These are phyloP conservation scores for Albugo candida DNA, from an alignment of 352 stramenopile species.

Conservation along the genomic window DNA sequence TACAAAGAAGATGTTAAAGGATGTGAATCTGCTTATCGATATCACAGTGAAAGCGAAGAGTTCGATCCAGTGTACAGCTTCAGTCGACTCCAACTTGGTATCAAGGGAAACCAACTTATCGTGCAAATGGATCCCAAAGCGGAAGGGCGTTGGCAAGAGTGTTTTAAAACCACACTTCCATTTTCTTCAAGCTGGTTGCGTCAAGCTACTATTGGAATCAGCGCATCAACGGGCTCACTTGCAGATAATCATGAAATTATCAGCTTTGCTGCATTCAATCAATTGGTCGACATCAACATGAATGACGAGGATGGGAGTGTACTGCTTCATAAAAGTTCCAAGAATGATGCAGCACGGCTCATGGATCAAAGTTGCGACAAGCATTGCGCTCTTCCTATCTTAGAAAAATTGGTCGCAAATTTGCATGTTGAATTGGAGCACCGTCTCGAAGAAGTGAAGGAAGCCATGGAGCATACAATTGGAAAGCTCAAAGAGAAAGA, in stretches of 20 bases:
- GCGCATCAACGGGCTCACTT: constrained; percentile 44
- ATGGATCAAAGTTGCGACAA: constrained; percentile 46
- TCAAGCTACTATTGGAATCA: constrained; percentile 47
- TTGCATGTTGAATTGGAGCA: constrained; percentile 70
- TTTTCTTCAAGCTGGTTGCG: constrained; percentile 44
- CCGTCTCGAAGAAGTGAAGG: constrained; percentile 64
- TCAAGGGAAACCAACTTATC: constrained; percentile 27
- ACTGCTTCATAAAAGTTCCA: constrained; percentile 71
- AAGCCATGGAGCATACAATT: constrained; percentile 57
- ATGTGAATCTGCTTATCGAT: constrained; percentile 59
- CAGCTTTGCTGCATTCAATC: constrained; percentile 48
- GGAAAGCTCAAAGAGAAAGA: constrained; percentile 57
- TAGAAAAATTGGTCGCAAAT: constrained; percentile 66
- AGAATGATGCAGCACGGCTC: constrained; percentile 39
- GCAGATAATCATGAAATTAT: constrained; percentile 78
- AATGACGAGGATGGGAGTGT: constrained; percentile 38
- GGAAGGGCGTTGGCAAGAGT: constrained; percentile 39
- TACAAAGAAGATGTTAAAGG: constrained; percentile 42
- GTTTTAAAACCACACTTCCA: constrained; percentile 37
- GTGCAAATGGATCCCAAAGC: constrained; percentile 48
- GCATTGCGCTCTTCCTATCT: constrained; percentile 59
- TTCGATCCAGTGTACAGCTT: constrained; percentile 71
- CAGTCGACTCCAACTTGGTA: constrained; percentile 58
- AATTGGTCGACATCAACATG: constrained; percentile 33
- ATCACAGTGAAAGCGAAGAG: constrained; percentile 51